Conservation (phyloP, 2,329 filamentous ascomycete genomes). For the Botryotinia calthae region DNA sequence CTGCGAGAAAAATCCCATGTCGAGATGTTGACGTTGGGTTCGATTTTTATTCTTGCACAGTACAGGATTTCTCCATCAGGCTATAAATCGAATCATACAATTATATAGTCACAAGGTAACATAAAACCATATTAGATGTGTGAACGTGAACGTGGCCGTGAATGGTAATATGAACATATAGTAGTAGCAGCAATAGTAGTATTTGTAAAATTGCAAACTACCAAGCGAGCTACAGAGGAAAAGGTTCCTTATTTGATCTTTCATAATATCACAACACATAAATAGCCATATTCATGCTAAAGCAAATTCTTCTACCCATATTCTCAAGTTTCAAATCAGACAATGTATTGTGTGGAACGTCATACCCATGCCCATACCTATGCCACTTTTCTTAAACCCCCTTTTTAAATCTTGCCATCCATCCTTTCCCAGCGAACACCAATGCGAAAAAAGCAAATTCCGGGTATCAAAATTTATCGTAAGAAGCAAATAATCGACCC, state of each 20-base stretch:
- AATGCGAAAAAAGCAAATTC: neutral
- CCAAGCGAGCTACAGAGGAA: neutral
- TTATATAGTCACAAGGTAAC: no score
- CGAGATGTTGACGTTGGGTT: no score
- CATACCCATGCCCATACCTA: neutral
- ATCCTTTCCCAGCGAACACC: neutral
- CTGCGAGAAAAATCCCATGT: no score
- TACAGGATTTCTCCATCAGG: no score
- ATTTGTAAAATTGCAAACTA: neutral
- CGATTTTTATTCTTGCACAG: no score
- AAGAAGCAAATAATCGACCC: neutral
- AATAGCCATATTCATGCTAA: neutral
- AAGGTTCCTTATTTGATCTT: neutral
- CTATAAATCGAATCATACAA: no score
- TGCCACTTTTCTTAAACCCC: neutral
- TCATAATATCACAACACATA: neutral
- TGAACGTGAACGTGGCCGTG: neutral
- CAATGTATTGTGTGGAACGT: neutral
- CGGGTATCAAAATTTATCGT: slow-evolving; percentile 3
- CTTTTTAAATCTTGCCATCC: neutral
- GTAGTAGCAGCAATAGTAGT: neutral
- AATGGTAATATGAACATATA: neutral
- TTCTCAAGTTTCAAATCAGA: neutral
- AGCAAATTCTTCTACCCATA: neutral
- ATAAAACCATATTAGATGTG: neutral